These are phyloP conservation scores for Colletotrichum sp. DNA, from an alignment of 2,329 filamentous ascomycete species.

Conservation along the genomic window DNA sequence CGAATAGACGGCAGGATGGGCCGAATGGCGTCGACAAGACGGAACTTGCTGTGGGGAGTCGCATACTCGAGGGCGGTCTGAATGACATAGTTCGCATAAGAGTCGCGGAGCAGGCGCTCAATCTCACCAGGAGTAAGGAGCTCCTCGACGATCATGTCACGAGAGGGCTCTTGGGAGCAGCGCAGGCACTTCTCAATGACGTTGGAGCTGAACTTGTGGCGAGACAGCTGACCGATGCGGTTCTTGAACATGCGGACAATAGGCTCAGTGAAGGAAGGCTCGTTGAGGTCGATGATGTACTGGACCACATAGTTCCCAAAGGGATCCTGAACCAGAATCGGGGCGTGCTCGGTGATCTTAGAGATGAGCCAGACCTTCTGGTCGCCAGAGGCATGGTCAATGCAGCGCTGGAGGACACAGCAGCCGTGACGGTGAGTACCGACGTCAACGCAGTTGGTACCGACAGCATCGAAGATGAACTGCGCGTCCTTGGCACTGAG, in stretches of 20 bases:
- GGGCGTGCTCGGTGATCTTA: conserved; percentile 88
- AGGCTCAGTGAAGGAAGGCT: conserved; percentile 86
- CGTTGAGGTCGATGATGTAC: conserved; percentile 95
- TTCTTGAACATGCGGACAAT: conserved; percentile 82
- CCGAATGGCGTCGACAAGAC: conserved; percentile 83
- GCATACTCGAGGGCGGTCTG: conserved; percentile 93
- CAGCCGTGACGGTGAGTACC: conserved; percentile 98
- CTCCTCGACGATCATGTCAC: conserved; percentile 84
- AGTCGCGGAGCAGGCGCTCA: conserved; percentile 87
- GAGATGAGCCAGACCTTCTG: conserved; percentile 88
- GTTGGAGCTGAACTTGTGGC: conserved; percentile 99
- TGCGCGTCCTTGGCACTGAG: conserved; percentile 83
- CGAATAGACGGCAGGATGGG: conserved; percentile 85
- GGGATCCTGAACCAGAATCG: conserved; percentile 89
- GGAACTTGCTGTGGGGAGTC: conserved; percentile 73
- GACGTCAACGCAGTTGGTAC: conserved; percentile 83
- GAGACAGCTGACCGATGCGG: conserved; percentile 74
- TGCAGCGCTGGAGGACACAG: conserved; percentile 97
- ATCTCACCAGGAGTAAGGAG: conserved; percentile 77
- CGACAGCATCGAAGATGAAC: conserved; percentile 97
- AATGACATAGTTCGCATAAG: conserved; percentile 96
- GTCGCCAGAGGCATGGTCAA: conserved; percentile 89
- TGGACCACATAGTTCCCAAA: conserved; percentile 99
- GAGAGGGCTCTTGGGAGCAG: conserved; percentile 76
- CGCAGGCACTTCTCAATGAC: conserved; percentile 97